phyloP scores from a whole-genome alignment of 371 early-diverging fungal species.

The Quaeritorhiza haematococci region DNA sequence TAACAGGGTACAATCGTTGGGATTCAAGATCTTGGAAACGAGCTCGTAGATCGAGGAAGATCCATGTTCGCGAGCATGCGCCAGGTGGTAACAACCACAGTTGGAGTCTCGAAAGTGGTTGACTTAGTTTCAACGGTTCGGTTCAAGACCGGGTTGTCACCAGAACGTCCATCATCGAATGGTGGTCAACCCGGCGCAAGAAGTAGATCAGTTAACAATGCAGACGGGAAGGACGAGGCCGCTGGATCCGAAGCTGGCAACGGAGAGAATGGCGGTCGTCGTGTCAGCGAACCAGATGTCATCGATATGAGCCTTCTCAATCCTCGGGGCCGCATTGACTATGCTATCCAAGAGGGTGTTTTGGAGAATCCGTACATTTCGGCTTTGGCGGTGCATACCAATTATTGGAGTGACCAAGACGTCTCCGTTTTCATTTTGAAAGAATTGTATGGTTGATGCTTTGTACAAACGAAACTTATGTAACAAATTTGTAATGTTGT shows the following conservation, averaged over 20 bases:
- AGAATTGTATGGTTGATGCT: conserved; percentile 34
- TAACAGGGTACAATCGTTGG: conserved; percentile 31
- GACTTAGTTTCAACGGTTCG: background rate
- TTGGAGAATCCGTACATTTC: conserved; percentile 74
- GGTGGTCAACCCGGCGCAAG: conserved; percentile 3
- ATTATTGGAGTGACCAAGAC: conserved; percentile 71
- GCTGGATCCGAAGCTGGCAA: background rate
- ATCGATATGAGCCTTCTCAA: conserved; percentile 55
- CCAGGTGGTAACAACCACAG: conserved; percentile 7
- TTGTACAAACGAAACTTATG: too few relatives aligned
- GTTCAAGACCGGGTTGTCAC: conserved; percentile 1
- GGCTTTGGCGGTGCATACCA: conserved; percentile 70
- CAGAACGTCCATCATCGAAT: background rate
- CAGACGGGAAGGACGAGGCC: background rate
- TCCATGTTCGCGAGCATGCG: conserved; percentile 64
- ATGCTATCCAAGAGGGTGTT: conserved; percentile 70
- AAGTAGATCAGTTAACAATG: background rate
- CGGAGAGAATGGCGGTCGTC: background rate
- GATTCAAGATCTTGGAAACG: conserved; percentile 47
- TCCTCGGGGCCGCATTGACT: conserved; percentile 69
- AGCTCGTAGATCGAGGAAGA: conserved; percentile 64
- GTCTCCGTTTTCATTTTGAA: conserved; percentile 56
- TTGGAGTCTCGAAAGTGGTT: background rate
- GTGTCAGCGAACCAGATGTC: conserved; percentile 33
- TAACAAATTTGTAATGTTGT: too few relatives aligned